Base-by-base conservation (phyloP, 2,329 filamentous ascomycete species). In the Hypomyces rosellus region DNA sequence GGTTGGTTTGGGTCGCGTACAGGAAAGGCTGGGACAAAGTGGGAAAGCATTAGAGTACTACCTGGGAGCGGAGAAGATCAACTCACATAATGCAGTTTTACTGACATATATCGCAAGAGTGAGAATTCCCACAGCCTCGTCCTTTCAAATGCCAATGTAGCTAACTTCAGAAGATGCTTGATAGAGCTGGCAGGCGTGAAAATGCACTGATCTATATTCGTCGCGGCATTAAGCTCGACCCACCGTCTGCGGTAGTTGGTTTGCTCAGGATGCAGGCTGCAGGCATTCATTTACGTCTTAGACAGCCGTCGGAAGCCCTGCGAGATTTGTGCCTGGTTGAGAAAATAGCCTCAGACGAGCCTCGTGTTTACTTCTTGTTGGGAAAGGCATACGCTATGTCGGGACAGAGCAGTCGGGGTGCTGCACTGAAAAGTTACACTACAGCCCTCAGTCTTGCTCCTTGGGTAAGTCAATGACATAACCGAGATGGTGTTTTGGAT, bases 71-170 rank as follows among this genome's bases (percentile, higher is more conserved):
- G 53, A 56, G 37, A 54, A 52, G 53, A 54, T 58, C 49, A 58
- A 58, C 46, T 39, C 53, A 18, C 50, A 45, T 34, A 58, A 58
- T 48, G 50, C 53, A 34, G 46, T 56, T n/a, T 47, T 58, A 45
- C 45, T 58, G 51, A 55, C 53, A 33, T 55, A 57, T 40, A 55
- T 58, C 39, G 56, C 56, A 36, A 57, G 50, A 36, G 53, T 55
- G 46, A 36, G 42, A 33, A 20, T 39, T 18, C 37, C 36, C 46
- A 30, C 46, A 43, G 9, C 16, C 30, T 14, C 49, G 46, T 42
- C 51, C 36, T 38, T n/a, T 38, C 11, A n/a, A n/a, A n/a, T 16
- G 2, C n/a, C 6, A 30, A 4, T 30, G 4, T 30, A 11, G 25
- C 25, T 30, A 30, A 9, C 37, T 39, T 11, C 13, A 15, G 7